These are phyloP conservation scores for Globisporangium iwayamae DNA, from an alignment of 352 stramenopile species.

Conservation along the genomic window DNA sequence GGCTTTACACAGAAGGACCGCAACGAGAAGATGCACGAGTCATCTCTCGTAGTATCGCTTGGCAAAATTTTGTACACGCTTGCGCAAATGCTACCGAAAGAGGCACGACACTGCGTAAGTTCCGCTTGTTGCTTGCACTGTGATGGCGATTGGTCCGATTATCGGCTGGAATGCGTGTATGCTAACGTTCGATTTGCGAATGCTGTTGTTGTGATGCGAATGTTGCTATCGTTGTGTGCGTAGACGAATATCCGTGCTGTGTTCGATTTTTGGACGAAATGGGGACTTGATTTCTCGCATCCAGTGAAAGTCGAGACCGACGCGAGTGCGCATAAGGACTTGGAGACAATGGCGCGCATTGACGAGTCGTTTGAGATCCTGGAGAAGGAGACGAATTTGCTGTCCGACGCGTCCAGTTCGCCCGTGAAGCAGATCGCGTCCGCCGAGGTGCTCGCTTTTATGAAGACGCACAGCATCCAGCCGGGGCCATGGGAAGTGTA, in stretches of 20 bases:
- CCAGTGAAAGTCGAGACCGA: constrained; percentile 22
- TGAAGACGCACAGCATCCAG: constrained; percentile 75
- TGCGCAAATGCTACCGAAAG: constrained; percentile 55
- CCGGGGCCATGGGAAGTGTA: constrained; percentile 81
- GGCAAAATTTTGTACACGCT: constrained; percentile 63
- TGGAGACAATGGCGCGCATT: constrained; percentile 46
- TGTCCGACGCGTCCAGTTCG: constrained; percentile 66
- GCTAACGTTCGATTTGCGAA: constrained; percentile 4
- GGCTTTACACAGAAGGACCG: constrained; percentile 66
- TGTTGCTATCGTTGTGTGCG: constrained; percentile 3
- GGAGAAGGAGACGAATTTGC: constrained; percentile 41
- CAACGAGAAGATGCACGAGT: constrained; percentile 75
- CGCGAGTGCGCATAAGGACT: constrained; percentile 28
- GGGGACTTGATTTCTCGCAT: constrained; percentile 61
- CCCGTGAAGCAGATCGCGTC: constrained; percentile 61
- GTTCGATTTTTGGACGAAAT: constrained; percentile 83
- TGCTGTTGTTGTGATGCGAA: constrained; percentile 3
- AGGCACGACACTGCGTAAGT: constrained; percentile 68
- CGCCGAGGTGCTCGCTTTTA: constrained; percentile 67
- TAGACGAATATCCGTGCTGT: constrained; percentile 71
- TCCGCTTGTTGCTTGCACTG: neutral
- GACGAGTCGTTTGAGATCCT: constrained; percentile 65
- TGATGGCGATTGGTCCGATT: neutral
- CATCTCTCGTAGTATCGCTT: constrained; percentile 56
- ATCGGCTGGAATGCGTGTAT: neutral